Evolutionary conservation across 805 yeast genomes (phyloP), one percentile per base, ranked within the genome.

Genomic region (Diddensiella caesifluorescens): DNA sequence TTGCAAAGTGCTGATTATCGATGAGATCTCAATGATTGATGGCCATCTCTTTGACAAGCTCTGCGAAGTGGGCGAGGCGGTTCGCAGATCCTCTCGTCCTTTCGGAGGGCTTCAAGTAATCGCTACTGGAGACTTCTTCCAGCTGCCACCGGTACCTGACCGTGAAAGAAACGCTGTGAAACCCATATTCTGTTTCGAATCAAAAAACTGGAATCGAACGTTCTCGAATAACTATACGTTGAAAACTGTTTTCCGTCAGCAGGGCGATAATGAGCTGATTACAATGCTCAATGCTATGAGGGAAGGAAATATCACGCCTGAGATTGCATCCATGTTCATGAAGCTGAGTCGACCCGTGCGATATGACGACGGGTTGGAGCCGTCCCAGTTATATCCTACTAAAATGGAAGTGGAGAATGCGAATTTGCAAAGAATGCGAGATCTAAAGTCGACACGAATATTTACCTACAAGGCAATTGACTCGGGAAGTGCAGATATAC

Each of bases 81-180:
- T 81, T 2, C 61, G 83, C 3, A 67, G 62, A 20, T 60, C 50
- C 21, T 54, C 64, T 7, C 53, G 52, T 36, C 95, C 96, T 56
- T 92, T 90, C 68, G 98, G 97, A 4, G 97, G 97, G 0, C 80
- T 92, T 35, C 97, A 90, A 59, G 54, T 90, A 9, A 75, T 90
- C 10, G 62, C 88, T 21, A 82, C 94, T 3, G 98, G 98, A 13
- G 98, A 90, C 62, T 92, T 90, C 59, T 89, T 82, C 62, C 98
- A 90, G 63, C 67, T 90, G 42, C 97, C 98, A 1, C 97, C 98
- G 0, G 95, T 90, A 13, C 33, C 13, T 19, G 35, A 30, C 4
- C 21, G 18, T 16, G 6, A 12, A 5, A 41, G 13, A 18, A 16
- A n/a, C 20, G 22, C 30, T 7, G 22, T 5, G 65, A 22, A 22